Evolutionary conservation across 2,329 filamentous ascomycete genomes (phyloP), one percentile per base, ranked within the genome.

Genomic region (Colletotrichum tropicale): DNA sequence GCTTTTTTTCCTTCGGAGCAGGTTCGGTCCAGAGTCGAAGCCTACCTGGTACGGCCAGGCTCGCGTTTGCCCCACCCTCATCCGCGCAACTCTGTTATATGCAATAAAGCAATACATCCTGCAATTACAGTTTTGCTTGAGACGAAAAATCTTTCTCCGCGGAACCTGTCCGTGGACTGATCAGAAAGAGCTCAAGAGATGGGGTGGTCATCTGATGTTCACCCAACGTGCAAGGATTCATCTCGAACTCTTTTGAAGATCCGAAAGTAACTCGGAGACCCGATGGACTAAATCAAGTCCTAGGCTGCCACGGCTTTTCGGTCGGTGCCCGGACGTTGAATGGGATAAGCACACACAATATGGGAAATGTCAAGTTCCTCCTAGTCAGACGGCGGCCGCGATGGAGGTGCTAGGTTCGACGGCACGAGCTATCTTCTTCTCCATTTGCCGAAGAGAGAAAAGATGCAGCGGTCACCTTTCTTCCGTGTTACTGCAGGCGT

Each of bases 301-400:
- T 4, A n/a, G 18, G 38, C 43, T 48, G 43, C n/a, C 43, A 12
- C 0, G 10, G 4, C 43, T 48, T 48, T 3, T 13, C 6, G 43
- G 3, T 48, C 43, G 43, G 43, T 48, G 6, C 6, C 43, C 43
- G n/a, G n/a, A 48, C 0, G 3, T 48, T 48, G 43, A 7, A 13
- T 0, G 18, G 10, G 3, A 21, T 21, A 7, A 48, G 2, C 43
- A 7, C 0, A 7, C 2, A 21, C 43, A 7, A 21, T 4, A 48
- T 1, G 43, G 43, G 10, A 13, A 48, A 21, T 2, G 6, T 52
- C 3, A 0, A 5, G 43, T 52, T 52, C 43, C 0, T 24, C 12
- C 43, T 52, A 24, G n/a, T 52, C 43, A 52, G 9, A 52, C 10
- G 6, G 43, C 43, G n/a, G n/a, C n/a, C n/a, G 9, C 10, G n/a